These are phyloP conservation scores for Somion occarium DNA, from an alignment of 1,284 basidiomycete species.

Conservation along the genomic window DNA sequence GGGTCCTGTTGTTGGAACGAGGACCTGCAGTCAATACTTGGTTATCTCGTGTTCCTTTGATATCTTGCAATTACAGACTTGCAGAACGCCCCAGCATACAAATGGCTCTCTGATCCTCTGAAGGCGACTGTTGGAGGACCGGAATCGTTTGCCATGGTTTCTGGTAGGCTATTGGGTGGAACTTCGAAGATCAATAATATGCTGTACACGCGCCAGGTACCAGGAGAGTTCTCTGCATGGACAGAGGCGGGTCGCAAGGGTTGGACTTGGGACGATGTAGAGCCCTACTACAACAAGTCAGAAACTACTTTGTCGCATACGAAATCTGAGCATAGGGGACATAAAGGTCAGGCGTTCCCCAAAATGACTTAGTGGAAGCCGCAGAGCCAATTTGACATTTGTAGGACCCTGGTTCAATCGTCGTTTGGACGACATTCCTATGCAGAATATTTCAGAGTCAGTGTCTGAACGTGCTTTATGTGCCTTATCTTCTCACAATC, in stretches of 20 bases:
- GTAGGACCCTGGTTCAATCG: too few species aligned
- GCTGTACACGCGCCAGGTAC: constrained; percentile 28
- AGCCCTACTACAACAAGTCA: constrained; percentile 29
- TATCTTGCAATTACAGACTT: constrained; percentile 14
- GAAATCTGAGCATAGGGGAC: too few species aligned
- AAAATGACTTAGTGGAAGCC: too few species aligned
- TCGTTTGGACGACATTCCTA: too few species aligned
- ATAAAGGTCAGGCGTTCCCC: too few species aligned
- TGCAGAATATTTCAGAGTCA: too few species aligned
- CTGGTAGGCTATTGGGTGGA: constrained; percentile 37
- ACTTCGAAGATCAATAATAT: constrained; percentile 35
- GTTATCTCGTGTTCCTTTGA: constrained; percentile 26
- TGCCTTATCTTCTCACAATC: too few species aligned
- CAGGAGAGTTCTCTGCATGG: constrained; percentile 32
- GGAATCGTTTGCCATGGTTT: constrained; percentile 20
- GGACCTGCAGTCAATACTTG: constrained; percentile 22
- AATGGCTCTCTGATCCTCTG: neutral
- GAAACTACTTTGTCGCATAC: neutral
- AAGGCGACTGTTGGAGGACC: neutral
- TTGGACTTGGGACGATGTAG: constrained; percentile 30
- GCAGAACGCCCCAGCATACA: neutral
- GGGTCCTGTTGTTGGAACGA: neutral
- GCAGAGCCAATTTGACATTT: too few species aligned
- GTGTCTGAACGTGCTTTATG: too few species aligned
- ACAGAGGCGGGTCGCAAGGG: constrained; percentile 21